These are phyloP conservation scores for Nitzschia putrida DNA, from an alignment of 108 stramenopile species.

Conservation along the genomic window DNA sequence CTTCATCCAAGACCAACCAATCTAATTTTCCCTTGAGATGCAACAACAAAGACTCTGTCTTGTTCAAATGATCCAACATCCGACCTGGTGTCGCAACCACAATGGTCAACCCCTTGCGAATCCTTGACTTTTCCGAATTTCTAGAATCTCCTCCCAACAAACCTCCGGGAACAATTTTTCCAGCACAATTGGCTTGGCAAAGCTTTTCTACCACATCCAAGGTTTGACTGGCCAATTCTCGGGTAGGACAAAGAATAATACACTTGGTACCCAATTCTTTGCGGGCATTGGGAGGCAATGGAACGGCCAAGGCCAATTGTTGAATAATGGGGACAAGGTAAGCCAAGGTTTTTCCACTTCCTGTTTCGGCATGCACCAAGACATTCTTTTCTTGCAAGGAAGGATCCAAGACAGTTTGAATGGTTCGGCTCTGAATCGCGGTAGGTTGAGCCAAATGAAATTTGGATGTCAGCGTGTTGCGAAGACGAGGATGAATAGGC, in stretches of 20 bases:
- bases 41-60: constrained; percentile 77
- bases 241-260: constrained; percentile 90
- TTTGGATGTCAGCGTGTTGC: constrained; percentile 41
- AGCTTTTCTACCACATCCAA: constrained; percentile 51
- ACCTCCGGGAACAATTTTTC: constrained; percentile 86
- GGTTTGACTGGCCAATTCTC: constrained; percentile 91
- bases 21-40: constrained; percentile 65
- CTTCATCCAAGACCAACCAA: constrained; percentile 95
- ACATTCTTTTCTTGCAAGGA: constrained; percentile 52
- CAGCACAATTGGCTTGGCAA: constrained; percentile 68
- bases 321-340: constrained; percentile 83
- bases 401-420: constrained; percentile 31
- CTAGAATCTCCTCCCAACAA: constrained; percentile 92
- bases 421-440: constrained; percentile 59
- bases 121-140: constrained; percentile 92
- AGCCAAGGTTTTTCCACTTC: constrained; percentile 88
- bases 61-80: constrained; percentile 90
- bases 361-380: constrained; percentile 90
- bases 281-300: constrained; percentile 25
- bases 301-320: constrained; percentile 14
- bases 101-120: constrained; percentile 90
- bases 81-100: constrained; percentile 98
- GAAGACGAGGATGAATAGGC: constrained; percentile 46
- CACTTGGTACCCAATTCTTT: constrained; percentile 60
- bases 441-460: constrained; percentile 67